phyloP scores from a whole-genome alignment of 2,329 filamentous ascomycete genomes.

The Calonectria ilicicola region DNA sequence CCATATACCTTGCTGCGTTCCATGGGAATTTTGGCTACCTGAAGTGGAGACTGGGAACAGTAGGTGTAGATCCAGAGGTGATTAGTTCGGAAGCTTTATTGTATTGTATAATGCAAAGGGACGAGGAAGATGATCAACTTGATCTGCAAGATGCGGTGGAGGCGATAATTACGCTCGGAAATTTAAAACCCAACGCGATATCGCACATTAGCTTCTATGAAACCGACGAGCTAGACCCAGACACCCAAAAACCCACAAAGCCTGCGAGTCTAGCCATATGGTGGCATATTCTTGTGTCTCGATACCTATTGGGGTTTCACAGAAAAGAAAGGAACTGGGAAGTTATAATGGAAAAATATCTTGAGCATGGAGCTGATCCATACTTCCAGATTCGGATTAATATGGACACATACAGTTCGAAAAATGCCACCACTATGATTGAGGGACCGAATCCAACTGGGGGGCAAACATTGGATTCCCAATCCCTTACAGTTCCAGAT shows the following conservation, averaged over 20 bases:
- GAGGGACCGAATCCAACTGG: neutral
- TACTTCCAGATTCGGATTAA: neutral
- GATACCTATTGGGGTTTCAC: neutral
- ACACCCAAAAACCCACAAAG: neutral
- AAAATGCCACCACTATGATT: neutral
- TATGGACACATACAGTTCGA: neutral
- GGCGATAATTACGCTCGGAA: neutral
- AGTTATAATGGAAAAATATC: neutral
- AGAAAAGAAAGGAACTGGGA: neutral
- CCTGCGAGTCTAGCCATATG: neutral
- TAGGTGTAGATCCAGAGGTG: neutral
- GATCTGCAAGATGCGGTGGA: neutral
- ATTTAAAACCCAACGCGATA: neutral
- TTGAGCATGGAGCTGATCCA: neutral
- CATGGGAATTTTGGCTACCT: neutral
- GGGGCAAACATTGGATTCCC: too few relatives aligned
- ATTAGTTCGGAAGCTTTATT: neutral
- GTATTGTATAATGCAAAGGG: neutral
- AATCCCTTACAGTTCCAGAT: too few relatives aligned
- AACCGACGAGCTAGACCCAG: neutral
- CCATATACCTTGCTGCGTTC: neutral
- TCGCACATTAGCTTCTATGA: neutral
- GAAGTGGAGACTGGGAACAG: neutral
- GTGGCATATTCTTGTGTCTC: neutral
- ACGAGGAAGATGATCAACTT: neutral